Base-by-base conservation (phyloP, 495 filamentous ascomycete species). In the Penicillium angulare region DNA sequence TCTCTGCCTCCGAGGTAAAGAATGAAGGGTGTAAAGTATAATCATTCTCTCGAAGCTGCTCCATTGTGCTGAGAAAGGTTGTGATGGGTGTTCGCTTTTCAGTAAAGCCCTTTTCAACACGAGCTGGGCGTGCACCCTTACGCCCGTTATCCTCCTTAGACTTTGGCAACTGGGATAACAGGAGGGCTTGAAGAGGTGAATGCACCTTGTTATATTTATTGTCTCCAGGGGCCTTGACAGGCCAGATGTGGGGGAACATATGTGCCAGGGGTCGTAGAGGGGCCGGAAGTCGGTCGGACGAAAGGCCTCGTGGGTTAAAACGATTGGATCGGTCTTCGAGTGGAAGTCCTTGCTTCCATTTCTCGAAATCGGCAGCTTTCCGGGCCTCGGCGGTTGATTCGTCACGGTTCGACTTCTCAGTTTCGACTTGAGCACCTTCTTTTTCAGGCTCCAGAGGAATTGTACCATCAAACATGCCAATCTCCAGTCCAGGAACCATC, bases 401-500 rank as follows among this genome's bases (percentile, higher is more conserved):
- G 18, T 52, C 18, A 24, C 57, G 55, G 16, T 45, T 54, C 24
- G 57, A 43, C 7, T 64, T 31, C n/a, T 60, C 47, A 1, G 53
- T n/a, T n/a, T n/a, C n/a, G 24, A 12, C 42, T 40, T 17, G 35
- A n/a, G 9, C 18, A 54, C 56, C 16, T 29, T 31, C 7, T 61
- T 32, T 7, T 47, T 31, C 27, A 0, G 56, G 32, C 12, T 69
- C 68, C 34, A 86, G 69, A 27, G 81, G 68, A 5, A 89, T 78
- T 10, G 71, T 77, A 18, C 81, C 79, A 71, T 90, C 82, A 68
- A 97, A 95, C 89, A 96, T 92, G 24, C 83, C 87, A 56, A 86
- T 81, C 65, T 96, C 91, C 12, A 97, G 67, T 9, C 92, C 93
- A 0, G 93, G 95, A 6, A 95, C 87, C 87, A 97, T 92, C 50